Conservation (phyloP, 2,329 filamentous ascomycete genomes). For the Colletotrichum tropicicola region DNA sequence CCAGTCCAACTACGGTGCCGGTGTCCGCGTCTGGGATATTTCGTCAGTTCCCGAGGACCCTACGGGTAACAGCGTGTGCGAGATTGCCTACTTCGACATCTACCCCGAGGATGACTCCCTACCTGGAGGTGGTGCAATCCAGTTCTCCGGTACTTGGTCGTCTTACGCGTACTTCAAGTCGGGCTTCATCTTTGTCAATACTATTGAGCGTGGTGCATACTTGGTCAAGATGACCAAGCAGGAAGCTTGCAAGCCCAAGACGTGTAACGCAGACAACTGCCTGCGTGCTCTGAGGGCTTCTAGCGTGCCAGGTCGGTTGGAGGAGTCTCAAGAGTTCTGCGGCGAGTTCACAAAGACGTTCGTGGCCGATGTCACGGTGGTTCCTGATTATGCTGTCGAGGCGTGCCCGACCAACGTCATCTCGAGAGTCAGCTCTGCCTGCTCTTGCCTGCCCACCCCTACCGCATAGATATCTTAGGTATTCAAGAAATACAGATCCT, state of each 20-base stretch:
- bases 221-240: slow-evolving; percentile 44
- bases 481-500: background rate
- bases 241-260: slow-evolving; percentile 34
- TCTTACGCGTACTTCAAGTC: slow-evolving; percentile 53
- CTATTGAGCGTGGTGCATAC: slow-evolving; percentile 52
- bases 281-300: slow-evolving; percentile 32
- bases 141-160: slow-evolving; percentile 52
- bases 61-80: slow-evolving; percentile 49
- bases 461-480: slow-evolving; percentile 4
- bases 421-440: slow-evolving; percentile 34
- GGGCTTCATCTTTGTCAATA: slow-evolving; percentile 52
- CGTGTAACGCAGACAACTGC: slow-evolving; percentile 35
- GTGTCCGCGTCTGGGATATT: slow-evolving; percentile 47
- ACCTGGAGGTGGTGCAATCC: slow-evolving; percentile 44
- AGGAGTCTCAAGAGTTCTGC: slow-evolving; percentile 34
- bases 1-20: slow-evolving; percentile 57
- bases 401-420: slow-evolving; percentile 33
- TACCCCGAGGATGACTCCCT: slow-evolving; percentile 56
- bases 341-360: slow-evolving; percentile 32
- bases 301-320: slow-evolving; percentile 29
- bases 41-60: slow-evolving; percentile 41
- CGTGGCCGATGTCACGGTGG: slow-evolving; percentile 31
- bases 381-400: slow-evolving; percentile 32
- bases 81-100: slow-evolving; percentile 56
- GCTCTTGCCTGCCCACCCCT: slow-evolving; percentile 34